A percentile compares a stretch with the other conserved stretches of the same genome.
These are phyloP conservation scores for Solanum ossicruentum DNA, from an alignment of 257 asterid species.

Conservation along the genomic window DNA sequence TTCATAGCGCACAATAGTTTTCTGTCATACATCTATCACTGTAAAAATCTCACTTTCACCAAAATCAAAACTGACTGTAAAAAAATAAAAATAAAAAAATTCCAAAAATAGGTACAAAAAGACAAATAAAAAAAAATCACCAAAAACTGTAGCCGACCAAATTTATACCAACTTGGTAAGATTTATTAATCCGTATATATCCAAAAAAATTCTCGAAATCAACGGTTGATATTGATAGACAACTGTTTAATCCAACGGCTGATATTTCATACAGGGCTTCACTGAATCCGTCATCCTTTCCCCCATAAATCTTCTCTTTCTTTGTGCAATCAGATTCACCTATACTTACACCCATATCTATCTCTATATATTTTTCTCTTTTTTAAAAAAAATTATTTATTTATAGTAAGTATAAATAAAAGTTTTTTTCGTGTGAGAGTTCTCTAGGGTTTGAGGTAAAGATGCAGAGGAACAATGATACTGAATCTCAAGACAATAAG, in stretches of 20 bases:
- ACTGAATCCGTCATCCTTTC: background rate
- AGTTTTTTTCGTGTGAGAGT: background rate
- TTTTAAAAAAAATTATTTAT: background rate
- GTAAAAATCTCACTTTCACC: background rate
- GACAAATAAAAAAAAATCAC: background rate
- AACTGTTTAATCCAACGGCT: background rate
- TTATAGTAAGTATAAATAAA: background rate
- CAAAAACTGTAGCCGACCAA: background rate
- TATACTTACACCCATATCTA: background rate
- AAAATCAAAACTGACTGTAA: background rate
- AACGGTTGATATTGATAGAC: background rate
- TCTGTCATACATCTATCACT: background rate
- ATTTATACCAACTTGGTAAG: background rate
- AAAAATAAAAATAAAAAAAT: background rate
- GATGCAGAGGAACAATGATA: conserved; percentile 1
- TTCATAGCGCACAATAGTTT: background rate
- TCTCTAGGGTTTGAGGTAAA: background rate
- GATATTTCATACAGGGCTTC: background rate
- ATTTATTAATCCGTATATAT: background rate
- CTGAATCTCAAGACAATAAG: background rate
- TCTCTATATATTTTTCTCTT: background rate
- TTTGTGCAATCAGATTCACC: background rate
- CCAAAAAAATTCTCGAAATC: background rate
- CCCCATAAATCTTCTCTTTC: background rate
- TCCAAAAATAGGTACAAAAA: background rate